Percentiles rank a stretch among this genome's conserved stretches.
Conservation (phyloP, 2,329 filamentous ascomycete species). For the Stachybotrys elegans region DNA sequence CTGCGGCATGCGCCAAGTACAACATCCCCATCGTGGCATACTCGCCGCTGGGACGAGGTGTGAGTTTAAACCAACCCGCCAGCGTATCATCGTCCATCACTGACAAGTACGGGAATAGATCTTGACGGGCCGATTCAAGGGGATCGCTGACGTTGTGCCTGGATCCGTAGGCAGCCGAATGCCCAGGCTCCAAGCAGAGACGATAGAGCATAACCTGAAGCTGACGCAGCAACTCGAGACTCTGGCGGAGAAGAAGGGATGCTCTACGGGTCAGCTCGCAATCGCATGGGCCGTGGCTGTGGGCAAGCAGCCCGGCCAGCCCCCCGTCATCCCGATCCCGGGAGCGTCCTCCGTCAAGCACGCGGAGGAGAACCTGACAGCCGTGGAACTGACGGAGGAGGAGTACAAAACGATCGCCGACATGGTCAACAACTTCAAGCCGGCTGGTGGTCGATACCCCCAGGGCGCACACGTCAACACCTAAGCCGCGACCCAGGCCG, state of each 20-base stretch:
- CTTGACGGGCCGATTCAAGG: conserved; percentile 21
- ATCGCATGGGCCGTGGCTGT: conserved; percentile 57
- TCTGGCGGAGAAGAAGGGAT: conserved; percentile 55
- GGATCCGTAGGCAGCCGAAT: conserved; percentile 18
- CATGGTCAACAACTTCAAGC: conserved; percentile 42
- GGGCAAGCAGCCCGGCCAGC: conserved; percentile 45
- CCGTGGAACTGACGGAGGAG: conserved; percentile 41
- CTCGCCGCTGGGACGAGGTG: conserved; percentile 60
- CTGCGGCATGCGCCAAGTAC: conserved; percentile 53
- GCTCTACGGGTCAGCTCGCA: conserved; percentile 60
- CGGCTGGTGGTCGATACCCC: conserved; percentile 45
- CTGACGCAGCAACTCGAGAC: conserved; percentile 53
- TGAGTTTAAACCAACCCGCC: too few relatives aligned
- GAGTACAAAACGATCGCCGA: conserved; percentile 46
- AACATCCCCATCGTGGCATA: conserved; percentile 68
- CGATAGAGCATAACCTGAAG: conserved; percentile 59
- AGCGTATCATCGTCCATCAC: too few relatives aligned
- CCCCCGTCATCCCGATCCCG: conserved; percentile 60
- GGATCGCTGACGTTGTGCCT: conserved; percentile 16
- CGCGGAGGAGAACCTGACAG: conserved; percentile 55
- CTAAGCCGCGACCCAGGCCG: too few relatives aligned
- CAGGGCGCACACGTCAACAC: conserved; percentile 29
- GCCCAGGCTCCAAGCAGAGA: conserved; percentile 58
- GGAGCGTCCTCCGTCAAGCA: conserved; percentile 54
- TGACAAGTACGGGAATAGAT: too few relatives aligned